Evolutionary conservation across 768 basidiomycete genomes (phyloP), one percentile per base, ranked within the genome.

Genomic region (Russula emetica): DNA sequence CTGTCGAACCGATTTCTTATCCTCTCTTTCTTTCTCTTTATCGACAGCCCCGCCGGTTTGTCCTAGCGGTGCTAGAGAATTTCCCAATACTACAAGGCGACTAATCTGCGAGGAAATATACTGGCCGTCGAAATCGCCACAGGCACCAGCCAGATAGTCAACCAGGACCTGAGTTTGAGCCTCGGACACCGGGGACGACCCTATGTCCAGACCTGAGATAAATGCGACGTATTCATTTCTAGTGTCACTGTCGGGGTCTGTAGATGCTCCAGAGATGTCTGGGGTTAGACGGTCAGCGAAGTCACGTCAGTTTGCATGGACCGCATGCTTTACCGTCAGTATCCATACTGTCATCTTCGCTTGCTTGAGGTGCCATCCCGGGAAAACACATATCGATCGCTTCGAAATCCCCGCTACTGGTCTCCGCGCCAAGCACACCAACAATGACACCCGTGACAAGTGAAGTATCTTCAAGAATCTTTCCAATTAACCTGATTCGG

Each of bases 361-460:
- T 71, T 13, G 73, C 68, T 67, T 90, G 86, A 3, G 87, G 85
- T 11, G 96, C 88, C 76, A 96, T 78, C 0, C 87, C 95, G 3
- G 94, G 82, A 70, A 82, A 90, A 74, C 94, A 95, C 10, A 90
- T 74, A 74, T 98, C 96, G 24, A 91, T 82, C 8, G 95, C 94
- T 72, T 98, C 92, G 70, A 98, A 99, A 66, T 97, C 94, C 7
- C 97, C 97, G 36, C 79, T 79, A 3, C 84, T 78, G 0, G 92
- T 97, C 74, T 98, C 97, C 72, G 90, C 86, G 10, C 97, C 97
- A 22, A 99, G 81, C 0, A 84, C 93, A 26, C 89, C 93, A 61
- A 94, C 80, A 69, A 98, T 92, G 28, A 98, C 85, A 1, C 97
- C 96, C 10, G 96, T 98, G 5, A 98, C 92, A 20, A 97, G 76